Conservation (phyloP, 768 basidiomycete genomes). For the Phylloporus rhodoxanthus region DNA sequence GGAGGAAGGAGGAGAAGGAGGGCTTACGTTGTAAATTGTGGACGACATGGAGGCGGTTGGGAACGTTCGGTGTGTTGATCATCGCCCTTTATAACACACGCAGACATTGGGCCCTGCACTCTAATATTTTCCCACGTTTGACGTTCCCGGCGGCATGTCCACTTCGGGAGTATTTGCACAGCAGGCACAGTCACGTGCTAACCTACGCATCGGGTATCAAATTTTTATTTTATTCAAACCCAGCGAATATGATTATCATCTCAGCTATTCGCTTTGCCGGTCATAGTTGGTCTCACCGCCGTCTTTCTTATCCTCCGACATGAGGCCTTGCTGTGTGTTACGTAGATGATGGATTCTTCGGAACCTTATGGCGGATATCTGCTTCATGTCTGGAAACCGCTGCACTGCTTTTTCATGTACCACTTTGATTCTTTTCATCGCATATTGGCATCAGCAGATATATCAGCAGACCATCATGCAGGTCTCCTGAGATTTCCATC, state of each 20-base stretch:
- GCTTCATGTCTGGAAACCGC: not conserved
- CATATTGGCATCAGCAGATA: too few species aligned
- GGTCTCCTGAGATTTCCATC: too few species aligned
- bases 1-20: not conserved
- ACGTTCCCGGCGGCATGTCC: conserved; percentile 32
- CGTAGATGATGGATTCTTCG: not conserved
- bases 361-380: too few species aligned
- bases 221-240: conserved; percentile 8
- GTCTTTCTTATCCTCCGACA: conserved; percentile 2
- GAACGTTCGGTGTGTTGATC: conserved; percentile 35
- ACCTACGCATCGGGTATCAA: conserved; percentile 15
- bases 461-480: too few species aligned
- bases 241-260: conserved; percentile 19
- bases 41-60: conserved; percentile 35
- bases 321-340: not conserved
- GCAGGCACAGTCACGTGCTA: conserved; percentile 30
- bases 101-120: conserved; percentile 32
- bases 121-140: conserved; percentile 33
- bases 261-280: not conserved
- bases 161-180: conserved; percentile 19
- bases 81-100: conserved; percentile 36
- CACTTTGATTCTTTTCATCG: too few species aligned
- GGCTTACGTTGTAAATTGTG: conserved; percentile 36
- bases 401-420: not conserved
- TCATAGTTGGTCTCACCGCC: conserved; percentile 6